Evolutionary conservation across 2,329 filamentous ascomycete genomes (phyloP), one percentile per base, ranked within the genome.

Genomic region (Claviceps cyperi): DNA sequence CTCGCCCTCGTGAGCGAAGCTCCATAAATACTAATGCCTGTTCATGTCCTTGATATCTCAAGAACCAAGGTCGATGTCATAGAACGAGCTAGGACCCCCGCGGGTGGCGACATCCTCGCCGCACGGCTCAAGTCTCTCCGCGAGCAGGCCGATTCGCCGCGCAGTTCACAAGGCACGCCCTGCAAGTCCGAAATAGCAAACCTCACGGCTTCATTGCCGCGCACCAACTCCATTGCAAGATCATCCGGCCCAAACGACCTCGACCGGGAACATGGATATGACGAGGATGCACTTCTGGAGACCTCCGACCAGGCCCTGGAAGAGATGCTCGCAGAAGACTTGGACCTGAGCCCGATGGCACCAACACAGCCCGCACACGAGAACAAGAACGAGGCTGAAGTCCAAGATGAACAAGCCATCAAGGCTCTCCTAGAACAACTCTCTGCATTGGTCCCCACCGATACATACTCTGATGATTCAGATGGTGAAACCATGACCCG

Each of bases 251-350:
- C 28, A 32, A 43, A 32, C 7, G 38, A 13, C 8, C 15, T 24
- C 32, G 50, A 52, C 4, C 22, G 43, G 1, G 6, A 40, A 0
- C 61, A 69, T 0, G 68, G 38, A 0, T 60, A 69, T 0, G 68
- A 69, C 39, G 59, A 62, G 4, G 66, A 68, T 0, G 56, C 64
- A 1, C 57, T 73, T 17, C 64, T 73, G 28, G 62, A 67, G 37
- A 73, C 71, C 2, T 74, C 77, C 54, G 74, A 78, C n/a, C 64
- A 70, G 45, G 73, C 69, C 1, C 62, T 78, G 0, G 69, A 78
- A 50, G 74, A 77, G 52, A 64, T 79, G 9, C 64, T 80, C 2
- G 67, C 64, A 2, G 67, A 15, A 5, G 43, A 44, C 43, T 32
- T 32, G 24, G 43, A 17, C 8, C 15, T 6, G 6, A 19, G 7